Base-by-base conservation (phyloP, 805 yeast genomes). In the Wickerhamiella musiphila region DNA sequence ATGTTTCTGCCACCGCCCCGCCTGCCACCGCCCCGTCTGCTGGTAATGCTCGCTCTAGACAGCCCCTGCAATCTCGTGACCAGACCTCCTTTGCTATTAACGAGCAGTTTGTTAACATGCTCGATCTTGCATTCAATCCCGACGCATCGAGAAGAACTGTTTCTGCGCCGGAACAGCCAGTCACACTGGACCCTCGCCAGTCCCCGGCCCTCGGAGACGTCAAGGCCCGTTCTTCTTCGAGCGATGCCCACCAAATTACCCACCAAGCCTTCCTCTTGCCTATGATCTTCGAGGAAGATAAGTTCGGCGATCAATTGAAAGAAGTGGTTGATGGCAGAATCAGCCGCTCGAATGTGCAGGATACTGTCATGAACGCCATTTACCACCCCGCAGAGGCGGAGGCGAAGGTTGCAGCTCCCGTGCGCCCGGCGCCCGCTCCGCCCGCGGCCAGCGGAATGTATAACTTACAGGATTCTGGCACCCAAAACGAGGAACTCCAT, bases 261-360 rank as follows among this genome's bases (percentile, higher is more conserved):
- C 7, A 13, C 13, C 26, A 16, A 24, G 26, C 15, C 13, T 49
- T 45, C 31, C 35, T 52, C 16, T 33, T 56, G 39, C 60, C 60
- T 1, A 53, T 54, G 57, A 53, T 55, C 17, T 56, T 56, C 31
- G 60, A 56, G 30, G 60, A 56, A 26, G 59, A 53, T 31, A 30
- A 56, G 28, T 55, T 56, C 35, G 56, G 57, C 2, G 57, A 52
- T 33, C 56, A 58, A 11, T 41, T 54, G 7, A 58, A 52, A 37
- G 53, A 54, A 26, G 59, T 52, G 32, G 42, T 52, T 30, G 52
- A 52, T 17, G 23, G 38, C 29, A 44, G 45, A 36, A 35, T 46
- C n/a, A n/a, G n/a, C n/a, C n/a, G n/a, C n/a, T n/a, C n/a, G n/a
- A n/a, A n/a, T n/a, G n/a, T n/a, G n/a, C n/a, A n/a, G n/a, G n/a